These are phyloP conservation scores for Areca catechu DNA, from an alignment of 176 grass and related monocot genomes.

Conservation along the genomic window DNA sequence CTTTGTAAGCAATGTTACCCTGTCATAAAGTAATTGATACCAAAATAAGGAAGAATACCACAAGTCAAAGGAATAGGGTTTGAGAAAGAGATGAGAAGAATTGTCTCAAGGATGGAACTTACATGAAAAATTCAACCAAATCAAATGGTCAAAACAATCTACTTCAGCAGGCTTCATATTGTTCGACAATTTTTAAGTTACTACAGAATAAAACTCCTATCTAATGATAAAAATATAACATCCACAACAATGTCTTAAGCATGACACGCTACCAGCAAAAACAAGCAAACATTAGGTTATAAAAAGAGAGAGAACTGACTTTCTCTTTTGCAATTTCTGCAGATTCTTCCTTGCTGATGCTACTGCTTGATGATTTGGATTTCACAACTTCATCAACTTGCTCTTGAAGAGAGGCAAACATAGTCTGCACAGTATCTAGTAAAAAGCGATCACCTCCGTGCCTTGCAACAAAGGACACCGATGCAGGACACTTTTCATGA, in stretches of 20 bases:
- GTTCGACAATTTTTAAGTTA: too few species aligned
- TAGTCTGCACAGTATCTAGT: slow-evolving; percentile 57
- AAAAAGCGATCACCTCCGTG: slow-evolving; percentile 76
- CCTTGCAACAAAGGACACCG: slow-evolving; percentile 81
- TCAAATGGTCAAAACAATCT: too few species aligned
- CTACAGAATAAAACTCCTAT: too few species aligned
- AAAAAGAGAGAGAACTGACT: slow-evolving; percentile 25
- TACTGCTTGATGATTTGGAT: slow-evolving; percentile 61
- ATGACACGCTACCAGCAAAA: background rate
- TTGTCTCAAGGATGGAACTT: too few species aligned
- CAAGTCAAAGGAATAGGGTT: too few species aligned
- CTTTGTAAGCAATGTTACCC: slow-evolving; percentile 91
- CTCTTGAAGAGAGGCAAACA: slow-evolving; percentile 75
- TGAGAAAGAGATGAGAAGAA: too few species aligned
- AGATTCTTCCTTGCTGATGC: slow-evolving; percentile 69
- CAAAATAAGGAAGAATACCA: background rate
- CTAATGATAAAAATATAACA: too few species aligned
- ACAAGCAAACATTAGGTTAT: background rate
- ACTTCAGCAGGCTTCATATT: too few species aligned
- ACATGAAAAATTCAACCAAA: too few species aligned
- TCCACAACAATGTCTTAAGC: too few species aligned
- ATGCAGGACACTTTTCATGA: slow-evolving; percentile 81
- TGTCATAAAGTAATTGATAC: slow-evolving; percentile 16
- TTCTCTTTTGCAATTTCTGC: slow-evolving; percentile 93
- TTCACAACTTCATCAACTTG: slow-evolving; percentile 51